Evolutionary conservation across 1,284 basidiomycete species (phyloP), one percentile per base, ranked within the genome.

Genomic region (Irpex sp.): DNA sequence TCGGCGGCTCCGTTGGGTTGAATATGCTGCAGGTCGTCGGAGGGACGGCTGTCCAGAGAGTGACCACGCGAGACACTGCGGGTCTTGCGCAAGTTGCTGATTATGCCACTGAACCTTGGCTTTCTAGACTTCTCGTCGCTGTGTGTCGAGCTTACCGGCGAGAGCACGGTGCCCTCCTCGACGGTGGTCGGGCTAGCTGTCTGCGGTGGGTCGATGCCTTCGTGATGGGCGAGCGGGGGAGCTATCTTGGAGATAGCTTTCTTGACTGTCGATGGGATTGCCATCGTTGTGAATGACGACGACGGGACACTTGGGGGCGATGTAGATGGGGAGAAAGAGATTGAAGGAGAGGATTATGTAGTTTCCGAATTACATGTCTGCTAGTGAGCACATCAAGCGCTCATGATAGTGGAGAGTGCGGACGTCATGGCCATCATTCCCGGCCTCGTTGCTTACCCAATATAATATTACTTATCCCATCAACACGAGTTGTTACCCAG

Each of bases 161-260:
- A 48, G 28, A 52, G 57, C 42, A 36, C 53, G 61, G 19, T 35
- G 33, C 42, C 14, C 8, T 37, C 23, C 33, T 51, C n/a, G 54
- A 55, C 42, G 10, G 54, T 37, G 52, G 58, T 47, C 23, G 52
- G 53, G 19, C 45, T 51, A 16, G 59, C 54, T 54, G 62, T 64
- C 23, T 63, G 63, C 35, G 54, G 45, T 1, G 64, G 61, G 55
- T 66, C 66, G 2, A 63, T 61, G 45, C 23, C 47, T 23, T 55
- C 56, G 7, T 53, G 39, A n/a, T 55, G 59, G 33, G 55, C 23
- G 53, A 33, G 33, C 47, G 65, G 66, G 4, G 61, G 54, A 57
- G 66, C 63, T 55, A 68, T 63, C 59, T 62, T 66, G 14, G 67
- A 57, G 56, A 68, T 28, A n/a, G 58, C 65, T 58, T 63, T 65